Evolutionary conservation across 73 alveolate genomes (phyloP), one percentile per base, ranked within the genome.

Genomic region (Paramecium primaurelia): DNA sequence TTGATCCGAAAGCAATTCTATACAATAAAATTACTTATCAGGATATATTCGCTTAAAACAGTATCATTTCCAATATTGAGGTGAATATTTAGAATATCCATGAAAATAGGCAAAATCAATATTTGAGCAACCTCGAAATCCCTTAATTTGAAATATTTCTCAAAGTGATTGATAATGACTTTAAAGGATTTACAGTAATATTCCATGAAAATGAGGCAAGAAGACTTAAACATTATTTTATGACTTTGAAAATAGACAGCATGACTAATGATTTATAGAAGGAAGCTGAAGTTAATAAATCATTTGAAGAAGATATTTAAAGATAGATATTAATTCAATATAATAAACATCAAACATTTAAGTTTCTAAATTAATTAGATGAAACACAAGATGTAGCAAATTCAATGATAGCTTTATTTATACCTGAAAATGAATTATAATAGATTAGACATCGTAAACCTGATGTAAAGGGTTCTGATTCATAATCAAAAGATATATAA

Each of bases 221-320:
- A 28, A 80, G 91, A 80, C 58, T 80, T 22, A 80, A 49, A 80
- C 49, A 80, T 6, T 80, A 80, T 8, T 80, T 80, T 49, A 80
- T 45, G 91, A 64, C 71, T 42, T 12, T 80, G 28, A 80, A 80
- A 36, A 80, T 80, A 4, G 91, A 80, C n/a, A 80, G 49, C 49
- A 28, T 80, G 30, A 80, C 71, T 3, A 26, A 42, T 42, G 91
- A 80, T 47, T 77, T 80, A 18, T 80, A 80, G 49, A 80, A 49
- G 16, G 91, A 80, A 80, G 91, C 91, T 45, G 91, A 80, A 26
- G 44, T 36, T 1, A 80, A 80, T 80, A 80, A 80, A 49, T 80
- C 91, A 20, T 80, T 80, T n/a, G 91, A 80, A n/a, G 91, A 80
- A 12, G 91, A 80, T 80, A 80, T 80, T 18, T 25, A 80, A 80